Conservation (phyloP, 495 filamentous ascomycete genomes). For the Xylaria grammica region DNA sequence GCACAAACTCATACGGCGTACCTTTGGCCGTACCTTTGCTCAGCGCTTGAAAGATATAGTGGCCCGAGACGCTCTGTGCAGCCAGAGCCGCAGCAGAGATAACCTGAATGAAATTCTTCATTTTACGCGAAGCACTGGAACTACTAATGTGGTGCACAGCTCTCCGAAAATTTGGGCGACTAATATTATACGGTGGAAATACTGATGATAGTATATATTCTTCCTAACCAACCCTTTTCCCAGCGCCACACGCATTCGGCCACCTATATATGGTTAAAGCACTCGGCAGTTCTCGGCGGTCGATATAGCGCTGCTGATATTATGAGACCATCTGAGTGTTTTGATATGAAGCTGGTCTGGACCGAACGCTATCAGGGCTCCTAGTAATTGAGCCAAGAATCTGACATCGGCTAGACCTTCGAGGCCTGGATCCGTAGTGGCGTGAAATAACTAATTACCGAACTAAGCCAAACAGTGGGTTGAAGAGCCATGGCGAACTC, state of each 20-base stretch:
- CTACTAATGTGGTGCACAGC: not conserved
- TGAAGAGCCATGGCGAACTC: not conserved
- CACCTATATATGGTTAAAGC: not conserved
- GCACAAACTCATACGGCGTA: slow-evolving; percentile 56
- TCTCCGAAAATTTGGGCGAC: not conserved
- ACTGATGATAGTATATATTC: slow-evolving; percentile 15
- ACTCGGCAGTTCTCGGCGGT: slow-evolving; percentile 13
- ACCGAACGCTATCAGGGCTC: not conserved
- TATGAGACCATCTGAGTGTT: not conserved
- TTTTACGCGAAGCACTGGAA: slow-evolving; percentile 23
- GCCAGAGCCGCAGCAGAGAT: slow-evolving; percentile 42
- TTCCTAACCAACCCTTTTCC: not conserved
- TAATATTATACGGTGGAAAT: not conserved
- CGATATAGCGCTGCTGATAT: not conserved
- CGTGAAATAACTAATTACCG: not conserved
- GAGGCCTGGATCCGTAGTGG: not conserved
- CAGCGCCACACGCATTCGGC: not conserved
- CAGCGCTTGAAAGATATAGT: slow-evolving; percentile 59
- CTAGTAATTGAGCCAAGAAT: not conserved
- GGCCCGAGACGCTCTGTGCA: slow-evolving; percentile 42
- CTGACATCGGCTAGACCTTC: not conserved
- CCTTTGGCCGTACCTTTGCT: slow-evolving; percentile 52
- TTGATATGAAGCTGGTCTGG: not conserved
- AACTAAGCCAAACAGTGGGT: not conserved
- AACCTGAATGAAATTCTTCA: slow-evolving; percentile 42